A percentile compares a stretch with the other conserved stretches of the same genome.
Evolutionary conservation across 768 basidiomycete genomes (phyloP).

Genomic region (Kwoniella sp.): DNA sequence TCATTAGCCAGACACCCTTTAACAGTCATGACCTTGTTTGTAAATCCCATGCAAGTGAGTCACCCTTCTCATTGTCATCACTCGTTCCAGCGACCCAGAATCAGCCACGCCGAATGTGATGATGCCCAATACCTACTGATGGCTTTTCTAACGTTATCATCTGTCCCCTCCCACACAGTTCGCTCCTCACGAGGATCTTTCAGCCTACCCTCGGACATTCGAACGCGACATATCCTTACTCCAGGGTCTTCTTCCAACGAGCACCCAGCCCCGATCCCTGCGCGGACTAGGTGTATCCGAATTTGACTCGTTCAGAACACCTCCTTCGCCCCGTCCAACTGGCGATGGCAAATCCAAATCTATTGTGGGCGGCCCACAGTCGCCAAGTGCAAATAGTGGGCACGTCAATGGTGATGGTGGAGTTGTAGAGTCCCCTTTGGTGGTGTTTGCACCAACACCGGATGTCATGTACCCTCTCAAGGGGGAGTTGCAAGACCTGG

Average conservation of each 20-base stretch:
- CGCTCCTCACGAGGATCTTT: slow-evolving; percentile 90
- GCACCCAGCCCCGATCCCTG: slow-evolving; percentile 20
- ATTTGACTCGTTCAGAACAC: slow-evolving; percentile 59
- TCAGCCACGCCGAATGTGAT: too few species aligned
- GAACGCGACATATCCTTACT: slow-evolving; percentile 72
- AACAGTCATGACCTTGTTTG: slow-evolving; percentile 93
- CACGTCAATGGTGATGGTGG: slow-evolving; percentile 1
- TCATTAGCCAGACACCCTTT: slow-evolving; percentile 77
- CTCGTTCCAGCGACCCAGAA: too few species aligned
- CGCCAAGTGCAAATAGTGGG: neutral
- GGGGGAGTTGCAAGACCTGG: slow-evolving; percentile 76
- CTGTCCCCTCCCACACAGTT: slow-evolving; percentile 63
- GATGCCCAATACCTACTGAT: too few species aligned
- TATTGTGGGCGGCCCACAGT: neutral
- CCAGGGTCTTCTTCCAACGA: slow-evolving; percentile 32
- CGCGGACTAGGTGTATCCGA: slow-evolving; percentile 46
- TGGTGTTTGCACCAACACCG: slow-evolving; percentile 76
- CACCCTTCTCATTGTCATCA: neutral
- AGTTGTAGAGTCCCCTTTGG: slow-evolving; percentile 37
- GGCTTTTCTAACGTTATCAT: too few species aligned
- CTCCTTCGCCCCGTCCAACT: slow-evolving; percentile 56
- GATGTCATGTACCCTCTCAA: slow-evolving; percentile 85
- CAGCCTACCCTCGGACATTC: slow-evolving; percentile 86
- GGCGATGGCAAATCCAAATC: neutral
- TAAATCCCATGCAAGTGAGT: slow-evolving; percentile 82